Conservation (phyloP, 2,329 filamentous ascomycete species). For the Chlorencoelia australis region DNA sequence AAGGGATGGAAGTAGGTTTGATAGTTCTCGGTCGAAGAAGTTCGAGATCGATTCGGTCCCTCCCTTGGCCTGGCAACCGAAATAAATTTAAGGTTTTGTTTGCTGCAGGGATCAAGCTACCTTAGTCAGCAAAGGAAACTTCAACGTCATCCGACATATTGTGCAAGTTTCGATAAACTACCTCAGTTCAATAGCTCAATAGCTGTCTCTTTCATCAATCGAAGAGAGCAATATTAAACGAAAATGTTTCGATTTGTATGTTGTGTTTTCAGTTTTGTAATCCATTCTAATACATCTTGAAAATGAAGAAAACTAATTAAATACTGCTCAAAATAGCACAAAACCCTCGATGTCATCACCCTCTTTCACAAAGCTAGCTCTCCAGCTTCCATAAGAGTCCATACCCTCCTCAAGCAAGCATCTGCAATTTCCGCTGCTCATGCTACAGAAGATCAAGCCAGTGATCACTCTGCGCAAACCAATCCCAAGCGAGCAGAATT, state of each 20-base stretch:
- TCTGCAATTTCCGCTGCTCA: slow-evolving; percentile 58
- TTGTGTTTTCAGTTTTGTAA: not conserved
- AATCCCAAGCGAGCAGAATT: slow-evolving; percentile 53
- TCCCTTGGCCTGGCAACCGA: no score
- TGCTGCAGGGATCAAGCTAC: no score
- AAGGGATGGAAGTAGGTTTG: no score
- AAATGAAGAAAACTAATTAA: slow-evolving; percentile 3
- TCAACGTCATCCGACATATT: no score
- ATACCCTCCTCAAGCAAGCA: slow-evolving; percentile 70
- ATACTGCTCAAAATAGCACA: slow-evolving; percentile 42
- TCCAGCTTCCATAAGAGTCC: slow-evolving; percentile 61
- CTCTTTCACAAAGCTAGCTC: slow-evolving; percentile 83
- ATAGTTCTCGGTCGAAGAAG: no score
- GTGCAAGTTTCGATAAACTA: no score
- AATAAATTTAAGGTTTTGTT: no score
- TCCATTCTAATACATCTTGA: not conserved
- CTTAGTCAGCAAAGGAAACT: no score
- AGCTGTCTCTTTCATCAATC: slow-evolving; percentile 6
- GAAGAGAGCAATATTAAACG: slow-evolving; percentile 2
- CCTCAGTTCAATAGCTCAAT: no score
- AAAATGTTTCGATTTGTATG: slow-evolving; percentile 30
- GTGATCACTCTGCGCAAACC: slow-evolving; percentile 51
- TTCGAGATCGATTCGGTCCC: no score
- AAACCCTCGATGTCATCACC: slow-evolving; percentile 82
- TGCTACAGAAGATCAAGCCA: slow-evolving; percentile 66